Evolutionary conservation across 2,329 filamentous ascomycete genomes (phyloP).

Genomic region (Cylindrodendrum hubeiense): DNA sequence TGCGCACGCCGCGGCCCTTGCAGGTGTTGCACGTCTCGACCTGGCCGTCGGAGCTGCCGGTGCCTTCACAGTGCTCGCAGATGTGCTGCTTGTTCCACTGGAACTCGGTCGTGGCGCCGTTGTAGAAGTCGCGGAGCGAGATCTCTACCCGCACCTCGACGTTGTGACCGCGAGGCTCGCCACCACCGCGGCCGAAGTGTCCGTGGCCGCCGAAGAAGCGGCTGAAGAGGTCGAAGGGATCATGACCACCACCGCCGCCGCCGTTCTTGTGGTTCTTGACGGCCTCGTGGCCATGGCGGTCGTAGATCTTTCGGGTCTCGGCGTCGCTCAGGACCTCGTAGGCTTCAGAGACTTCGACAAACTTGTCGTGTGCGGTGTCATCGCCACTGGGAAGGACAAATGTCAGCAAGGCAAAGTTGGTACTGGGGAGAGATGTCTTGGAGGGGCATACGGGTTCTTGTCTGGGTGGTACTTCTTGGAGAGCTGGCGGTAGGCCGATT

Average conservation of each 20-base stretch:
- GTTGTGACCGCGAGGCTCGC: conserved; percentile 85
- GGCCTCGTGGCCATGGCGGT: conserved; percentile 93
- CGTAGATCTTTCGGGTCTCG: conserved; percentile 89
- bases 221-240: conserved; percentile 96
- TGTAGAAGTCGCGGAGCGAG: conserved; percentile 92
- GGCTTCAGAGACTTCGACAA: conserved; percentile 93
- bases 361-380: conserved; percentile 85
- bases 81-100: conserved; percentile 94
- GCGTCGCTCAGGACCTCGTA: conserved; percentile 91
- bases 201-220: conserved; percentile 95
- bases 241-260: conserved; percentile 71
- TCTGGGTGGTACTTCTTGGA: conserved; percentile 98
- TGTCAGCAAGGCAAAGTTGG: conserved; percentile 9
- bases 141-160: conserved; percentile 88
- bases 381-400: conserved; percentile 70
- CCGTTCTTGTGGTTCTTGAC: conserved; percentile 84
- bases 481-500: conserved; percentile 89
- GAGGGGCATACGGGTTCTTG: conserved; percentile 86
- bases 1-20: conserved; percentile 82
- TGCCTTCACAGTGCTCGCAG: conserved; percentile 91
- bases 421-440: background rate
- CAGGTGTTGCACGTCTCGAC: conserved; percentile 86
- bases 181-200: conserved; percentile 80
- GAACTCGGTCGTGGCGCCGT: conserved; percentile 87
- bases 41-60: conserved; percentile 83